phyloP scores from a whole-genome alignment of 352 stramenopile genomes.

The Globisporangium carolinianum region DNA sequence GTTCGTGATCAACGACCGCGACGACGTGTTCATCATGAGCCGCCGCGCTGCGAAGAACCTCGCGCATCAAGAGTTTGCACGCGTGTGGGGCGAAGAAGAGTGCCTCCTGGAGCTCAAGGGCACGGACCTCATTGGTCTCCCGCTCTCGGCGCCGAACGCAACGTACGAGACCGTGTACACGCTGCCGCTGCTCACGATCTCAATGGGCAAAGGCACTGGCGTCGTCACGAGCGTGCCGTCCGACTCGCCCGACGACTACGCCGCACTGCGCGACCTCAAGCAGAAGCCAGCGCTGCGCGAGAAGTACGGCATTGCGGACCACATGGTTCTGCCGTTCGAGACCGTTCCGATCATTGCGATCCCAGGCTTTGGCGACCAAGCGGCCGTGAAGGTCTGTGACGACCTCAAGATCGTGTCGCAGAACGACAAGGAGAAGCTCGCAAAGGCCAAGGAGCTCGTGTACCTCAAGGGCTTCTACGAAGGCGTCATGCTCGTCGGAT shows the following conservation, averaged over 20 bases:
- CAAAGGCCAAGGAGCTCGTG: conserved; percentile 96
- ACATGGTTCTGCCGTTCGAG: conserved; percentile 98
- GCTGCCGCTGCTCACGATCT: conserved; percentile 98
- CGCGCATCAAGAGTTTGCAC: conserved; percentile 92
- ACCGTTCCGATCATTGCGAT: conserved; percentile 99
- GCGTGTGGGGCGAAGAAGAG: conserved; percentile 84
- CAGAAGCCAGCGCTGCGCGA: conserved; percentile 96
- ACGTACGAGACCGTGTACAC: conserved; percentile 99
- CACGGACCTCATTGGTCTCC: conserved; percentile 95
- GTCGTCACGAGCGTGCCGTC: conserved; percentile 99
- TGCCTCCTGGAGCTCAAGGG: conserved; percentile 91
- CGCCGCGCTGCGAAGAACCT: conserved; percentile 91
- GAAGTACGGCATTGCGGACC: conserved; percentile 97
- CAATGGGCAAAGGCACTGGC: conserved; percentile 98
- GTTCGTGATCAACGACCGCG: conserved; percentile 92
- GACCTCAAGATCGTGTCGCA: conserved; percentile 98
- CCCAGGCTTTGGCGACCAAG: conserved; percentile 95
- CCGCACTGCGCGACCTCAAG: conserved; percentile 97
- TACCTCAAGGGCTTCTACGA: conserved; percentile 99
- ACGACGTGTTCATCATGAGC: conserved; percentile 95
- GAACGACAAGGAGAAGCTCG: conserved; percentile 99
- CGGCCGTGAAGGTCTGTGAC: conserved; percentile 94
- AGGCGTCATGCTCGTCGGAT: conserved; percentile 96
- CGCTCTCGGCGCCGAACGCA: conserved; percentile 93
- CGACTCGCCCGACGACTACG: conserved; percentile 99